Evolutionary conservation across 805 yeast species (phyloP), one percentile per base, ranked within the genome.

Genomic region (Candida nonsorbophila): DNA sequence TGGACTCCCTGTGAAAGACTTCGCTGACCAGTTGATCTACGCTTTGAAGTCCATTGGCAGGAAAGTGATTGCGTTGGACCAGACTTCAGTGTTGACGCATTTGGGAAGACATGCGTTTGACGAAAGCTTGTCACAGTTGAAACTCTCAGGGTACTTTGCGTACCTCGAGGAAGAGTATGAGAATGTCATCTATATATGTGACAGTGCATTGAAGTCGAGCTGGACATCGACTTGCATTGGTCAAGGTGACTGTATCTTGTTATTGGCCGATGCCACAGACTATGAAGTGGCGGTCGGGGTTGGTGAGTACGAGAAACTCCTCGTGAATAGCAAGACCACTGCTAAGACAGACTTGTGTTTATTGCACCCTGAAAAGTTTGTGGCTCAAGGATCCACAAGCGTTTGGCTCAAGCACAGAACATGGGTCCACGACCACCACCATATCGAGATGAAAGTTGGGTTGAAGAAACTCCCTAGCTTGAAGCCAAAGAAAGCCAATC

Each of bases 391-490:
- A 0, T 67, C 83, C 6, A 87, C 97, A 0, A 77, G 77, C 25
- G 65, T 68, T 28, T 90, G 97, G 97, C 64, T 92, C 28, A 83
- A 82, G 44, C 75, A 74, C 35, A 63, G 98, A 38, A 71, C 78
- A 2, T 92, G 97, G 97, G 86, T 92, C 3, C 85, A 85, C 39
- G 77, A 86, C 0, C 96, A 90, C 49, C 97, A 92, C 51, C 97
- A 90, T 51, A 74, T 90, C 9, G 94, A 85, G 43, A 78, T 88
- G 76, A 62, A 56, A 16, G 46, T 63, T n/a, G 33, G 23, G 19
- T 15, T n/a, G 5, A 34, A 45, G 42, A 36, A 51, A 38, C n/a
- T n/a, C n/a, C n/a, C n/a, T n/a, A n/a, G n/a, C n/a, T 10, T 7
- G 10, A 7, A 18, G 10, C 9, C 10, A 18, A 41, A 44, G 34